Evolutionary conservation across 2,329 filamentous ascomycete species (phyloP).

Genomic region (Aspergillus cejpii): DNA sequence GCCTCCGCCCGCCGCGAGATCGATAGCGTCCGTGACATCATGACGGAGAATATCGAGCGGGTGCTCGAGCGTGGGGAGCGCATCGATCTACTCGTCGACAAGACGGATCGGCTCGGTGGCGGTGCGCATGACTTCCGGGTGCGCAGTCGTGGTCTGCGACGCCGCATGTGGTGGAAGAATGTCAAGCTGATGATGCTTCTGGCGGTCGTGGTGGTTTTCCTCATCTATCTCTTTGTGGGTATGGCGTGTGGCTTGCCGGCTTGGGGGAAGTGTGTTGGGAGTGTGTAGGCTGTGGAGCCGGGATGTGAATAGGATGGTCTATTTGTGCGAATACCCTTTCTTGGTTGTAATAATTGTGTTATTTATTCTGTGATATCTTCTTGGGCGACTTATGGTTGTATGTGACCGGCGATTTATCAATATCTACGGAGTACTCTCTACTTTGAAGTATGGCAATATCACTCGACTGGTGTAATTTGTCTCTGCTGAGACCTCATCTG

Average conservation of each 20-base stretch:
- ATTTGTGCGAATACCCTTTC: neutral
- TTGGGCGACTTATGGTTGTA: too few species aligned
- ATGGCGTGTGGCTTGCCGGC: conserved; percentile 65
- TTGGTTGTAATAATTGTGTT: conserved; percentile 8
- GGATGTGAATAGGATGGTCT: neutral
- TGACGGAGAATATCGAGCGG: conserved; percentile 92
- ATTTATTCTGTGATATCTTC: neutral
- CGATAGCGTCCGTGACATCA: conserved; percentile 83
- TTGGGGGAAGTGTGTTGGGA: conserved; percentile 41
- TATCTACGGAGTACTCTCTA: too few species aligned
- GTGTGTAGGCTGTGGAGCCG: too few species aligned
- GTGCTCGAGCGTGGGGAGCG: conserved; percentile 84
- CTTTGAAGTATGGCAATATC: too few species aligned
- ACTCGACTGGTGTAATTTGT: too few species aligned
- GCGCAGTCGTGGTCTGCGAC: conserved; percentile 73
- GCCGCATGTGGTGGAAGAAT: conserved; percentile 99
- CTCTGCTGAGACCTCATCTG: too few species aligned
- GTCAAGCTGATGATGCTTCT: conserved; percentile 85
- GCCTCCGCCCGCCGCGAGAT: conserved; percentile 81
- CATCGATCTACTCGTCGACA: conserved; percentile 89
- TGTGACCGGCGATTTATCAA: too few species aligned
- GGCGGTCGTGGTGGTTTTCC: conserved; percentile 60
- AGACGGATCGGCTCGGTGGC: conserved; percentile 86
- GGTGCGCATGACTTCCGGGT: conserved; percentile 87
- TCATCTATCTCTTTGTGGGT: conserved; percentile 64